Base-by-base conservation (phyloP, 2,329 filamentous ascomycete species). In the Alternaria solani region DNA sequence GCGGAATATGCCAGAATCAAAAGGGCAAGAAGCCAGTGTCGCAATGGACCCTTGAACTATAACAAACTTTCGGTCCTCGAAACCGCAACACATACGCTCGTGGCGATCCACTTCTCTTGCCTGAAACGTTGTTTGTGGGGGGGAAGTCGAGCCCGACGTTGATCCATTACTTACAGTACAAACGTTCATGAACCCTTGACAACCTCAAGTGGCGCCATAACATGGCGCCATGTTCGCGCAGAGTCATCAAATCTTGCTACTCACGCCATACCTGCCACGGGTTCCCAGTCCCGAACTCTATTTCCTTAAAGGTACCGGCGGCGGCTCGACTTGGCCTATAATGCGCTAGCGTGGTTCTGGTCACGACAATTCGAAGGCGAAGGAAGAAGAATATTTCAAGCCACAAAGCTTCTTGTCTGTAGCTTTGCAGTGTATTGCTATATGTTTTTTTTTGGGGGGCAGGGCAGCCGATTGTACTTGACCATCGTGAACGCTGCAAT, bases 41-140 rank as follows among this genome's bases (percentile, higher is more conserved):
- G 20, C 30, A 34, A 36, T n/a, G 8, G 20, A 49, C 46, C 46
- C 46, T 38, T 49, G 46, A n/a, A 49, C 20, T 30, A 38, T 25
- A 36, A 23, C 30, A 49, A 49, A 49, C 46, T n/a, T 49, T 38
- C 46, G 30, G 39, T 16, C 5, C 39, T 42, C 12, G 39, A 42
- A 25, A 42, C 12, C 46, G 20, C 46, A 49, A 38, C 30, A 49
- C 46, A 49, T 30, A 14, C 20, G 46, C 46, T 23, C 12, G 46
- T 25, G 30, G 20, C 23, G 32, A 49, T 49, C 20, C 46, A 36
- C 46, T 48, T 48, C 14, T 36, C 7, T 34, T 23, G 20, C 36
- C 32, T 36, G 46, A 49, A 49, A 36, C 30, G 46, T 49, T 38
- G 46, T 49, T 34, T 49, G 30, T 49, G 46, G 20, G 46, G 46